Base-by-base conservation (phyloP, 176 grass and related monocot species). In the Cocos nucifera region DNA sequence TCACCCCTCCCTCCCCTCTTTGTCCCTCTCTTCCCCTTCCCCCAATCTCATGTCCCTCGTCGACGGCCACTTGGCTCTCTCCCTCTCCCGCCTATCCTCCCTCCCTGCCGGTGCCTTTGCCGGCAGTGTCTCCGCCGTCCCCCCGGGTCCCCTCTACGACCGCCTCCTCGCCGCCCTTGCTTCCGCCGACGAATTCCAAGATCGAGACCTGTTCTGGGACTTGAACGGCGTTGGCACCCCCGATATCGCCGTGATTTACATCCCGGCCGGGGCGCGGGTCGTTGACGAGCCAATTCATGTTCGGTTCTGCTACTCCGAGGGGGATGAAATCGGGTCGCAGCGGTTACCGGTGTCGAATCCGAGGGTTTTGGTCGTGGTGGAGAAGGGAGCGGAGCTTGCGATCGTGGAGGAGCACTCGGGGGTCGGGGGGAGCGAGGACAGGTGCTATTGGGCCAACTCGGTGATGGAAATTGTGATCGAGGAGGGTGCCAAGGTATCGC, bases 361-460 rank as follows among this genome's bases (percentile, higher is more conserved):
- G 0, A 83, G 85, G 69, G 77, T 89, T 35, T 78, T 89, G 48
- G 80, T 83, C 21, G 74, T 89, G 4, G 76, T 63, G 1, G 85
- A 89, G 77, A 80, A 80, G 77, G 76, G 61, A 2, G 73, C 85
- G 6, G 76, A 89, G 69, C 60, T 83, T 29, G 77, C 69, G 28
- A 77, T 89, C 49, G 73, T 83, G 17, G 85, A 89, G 65, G 85
- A 88, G 61, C 85, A 88, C n/a, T 80, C 77, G 51, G 85, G 61
- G n/a, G 27, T 20, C 4, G 80, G 69, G 21, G 61, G 61, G 29
- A 58, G 48, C 18, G 67, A 24, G 4, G 80, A 70, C 17, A 82
- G 73, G 10, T 83, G 73, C 72, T 97, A 97, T 63, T 97, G 93
- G 93, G 87, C 93, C 7, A 97, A 91, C 73, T 83, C 93, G 3